Evolutionary conservation across 768 basidiomycete genomes (phyloP), one percentile per base, ranked within the genome.

Genomic region (Royoungia palumana): DNA sequence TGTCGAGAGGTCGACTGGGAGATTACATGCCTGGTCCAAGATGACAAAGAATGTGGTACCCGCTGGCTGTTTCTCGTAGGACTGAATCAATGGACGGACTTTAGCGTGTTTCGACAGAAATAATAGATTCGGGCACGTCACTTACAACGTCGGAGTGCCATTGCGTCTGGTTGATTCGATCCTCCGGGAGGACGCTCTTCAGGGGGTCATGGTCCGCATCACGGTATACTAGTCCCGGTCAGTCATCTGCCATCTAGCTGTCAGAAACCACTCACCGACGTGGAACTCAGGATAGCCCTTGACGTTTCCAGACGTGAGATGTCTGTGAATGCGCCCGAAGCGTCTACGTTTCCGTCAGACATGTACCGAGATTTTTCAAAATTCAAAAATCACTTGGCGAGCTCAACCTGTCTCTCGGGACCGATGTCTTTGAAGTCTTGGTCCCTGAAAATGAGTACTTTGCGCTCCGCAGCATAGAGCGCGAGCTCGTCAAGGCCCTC

Each of bases 371-470:
- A 22, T 38, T 28, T 10, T 13, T 12, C 8, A 46, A 42, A 10
- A 20, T 28, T 28, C 28, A 9, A 20, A 34, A 2, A 40, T 16
- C 41, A 74, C 75, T 63, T 70, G 8, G 76, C 75, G 30, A 80
- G 72, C 56, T 75, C 79, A 50, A 80, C 75, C 53, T 80, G 80
- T 46, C 70, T 62, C 35, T 81, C 78, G 8, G 76, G 70, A 2
- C 67, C 65, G n/a, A 81, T 51, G 51, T 80, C 79, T 65, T 80
- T 81, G 67, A 82, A 81, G 61, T 82, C 76, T 54, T 82, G 81
- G 63, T 82, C 74, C 17, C 80, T 74, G 72, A 81, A 80, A 6
- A 80, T 41, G 10, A 82, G 59, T 28, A 81, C 70, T 61, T 79
- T 80, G 37, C 78, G 60, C 62, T 81, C 75, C 1, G 77, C 80